A percentile compares a stretch with the other conserved stretches of the same genome.
Evolutionary conservation across 169 alveolate species (phyloP).

Genomic region (Plasmodium vivax): DNA sequence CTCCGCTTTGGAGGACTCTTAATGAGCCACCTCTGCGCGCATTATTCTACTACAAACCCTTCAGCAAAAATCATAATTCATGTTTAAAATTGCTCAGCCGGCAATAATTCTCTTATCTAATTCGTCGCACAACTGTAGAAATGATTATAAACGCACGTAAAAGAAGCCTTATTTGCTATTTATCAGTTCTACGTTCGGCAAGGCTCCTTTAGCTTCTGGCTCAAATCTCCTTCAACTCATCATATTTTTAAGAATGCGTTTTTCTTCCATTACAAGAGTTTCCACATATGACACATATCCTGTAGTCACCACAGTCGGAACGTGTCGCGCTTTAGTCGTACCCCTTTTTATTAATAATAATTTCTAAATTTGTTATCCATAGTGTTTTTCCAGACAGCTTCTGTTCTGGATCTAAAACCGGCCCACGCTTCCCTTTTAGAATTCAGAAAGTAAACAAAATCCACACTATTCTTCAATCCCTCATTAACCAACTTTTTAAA

Average conservation of each 20-base stretch:
- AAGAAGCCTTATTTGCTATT: neutral
- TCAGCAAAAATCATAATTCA: neutral
- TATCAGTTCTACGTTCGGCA: neutral
- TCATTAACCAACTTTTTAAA: slow-evolving; percentile 1
- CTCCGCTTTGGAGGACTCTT: neutral
- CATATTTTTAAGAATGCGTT: neutral
- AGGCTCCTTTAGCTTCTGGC: neutral
- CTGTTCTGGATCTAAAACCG: neutral
- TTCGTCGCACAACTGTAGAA: neutral
- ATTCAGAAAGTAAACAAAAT: slow-evolving; percentile 4
- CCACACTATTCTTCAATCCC: neutral
- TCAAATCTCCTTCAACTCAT: neutral
- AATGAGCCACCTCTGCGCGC: neutral
- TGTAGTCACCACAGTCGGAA: neutral
- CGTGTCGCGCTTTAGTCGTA: neutral
- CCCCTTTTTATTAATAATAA: neutral
- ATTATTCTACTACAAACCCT: neutral
- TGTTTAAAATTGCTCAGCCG: neutral
- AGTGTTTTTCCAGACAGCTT: neutral
- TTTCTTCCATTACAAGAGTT: neutral
- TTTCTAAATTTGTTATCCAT: neutral
- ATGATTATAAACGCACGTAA: neutral
- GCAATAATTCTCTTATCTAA: neutral
- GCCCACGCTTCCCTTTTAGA: slow-evolving; percentile 14
- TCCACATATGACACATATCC: neutral